These are phyloP conservation scores for Pinus taeda DNA, from an alignment of 75 land plant genomes.

Conservation along the genomic window DNA sequence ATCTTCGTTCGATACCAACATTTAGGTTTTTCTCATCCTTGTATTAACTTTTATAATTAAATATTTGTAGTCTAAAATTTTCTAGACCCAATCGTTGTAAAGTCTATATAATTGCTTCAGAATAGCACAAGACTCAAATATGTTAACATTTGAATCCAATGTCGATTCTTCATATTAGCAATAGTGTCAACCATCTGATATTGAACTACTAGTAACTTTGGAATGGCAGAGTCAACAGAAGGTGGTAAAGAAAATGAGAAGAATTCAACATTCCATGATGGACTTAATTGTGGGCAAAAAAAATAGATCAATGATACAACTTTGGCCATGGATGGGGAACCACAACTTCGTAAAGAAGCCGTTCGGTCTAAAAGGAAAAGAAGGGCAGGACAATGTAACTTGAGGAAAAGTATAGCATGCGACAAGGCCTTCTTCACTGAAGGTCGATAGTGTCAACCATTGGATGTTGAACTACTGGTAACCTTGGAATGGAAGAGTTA, in stretches of 20 bases:
- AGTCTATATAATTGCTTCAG: not conserved
- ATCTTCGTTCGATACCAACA: too few relatives aligned
- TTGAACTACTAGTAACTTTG: not conserved
- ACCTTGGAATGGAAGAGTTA: constrained; percentile 1
- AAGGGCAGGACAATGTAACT: constrained; percentile 43
- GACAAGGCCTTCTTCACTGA: constrained; percentile 80
- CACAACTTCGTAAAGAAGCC: constrained; percentile 16
- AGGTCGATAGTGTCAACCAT: not conserved
- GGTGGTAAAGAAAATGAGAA: not conserved
- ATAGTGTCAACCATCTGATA: not conserved
- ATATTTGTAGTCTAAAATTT: too few relatives aligned
- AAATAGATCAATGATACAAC: not conserved
- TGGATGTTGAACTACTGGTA: not conserved
- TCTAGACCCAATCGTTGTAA: not conserved
- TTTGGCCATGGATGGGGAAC: not conserved
- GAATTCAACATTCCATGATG: not conserved
- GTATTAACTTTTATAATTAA: too few relatives aligned
- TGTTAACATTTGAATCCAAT: not conserved
- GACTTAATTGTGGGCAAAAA: not conserved
- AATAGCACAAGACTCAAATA: not conserved
- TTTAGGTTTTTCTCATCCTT: too few relatives aligned
- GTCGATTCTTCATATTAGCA: not conserved
- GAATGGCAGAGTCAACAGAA: not conserved
- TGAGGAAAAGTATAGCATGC: constrained; percentile 92
- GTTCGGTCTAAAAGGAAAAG: constrained; percentile 17